Base-by-base conservation (phyloP, 192 early-diverging fungal genomes). In the Mortierella claussenii region DNA sequence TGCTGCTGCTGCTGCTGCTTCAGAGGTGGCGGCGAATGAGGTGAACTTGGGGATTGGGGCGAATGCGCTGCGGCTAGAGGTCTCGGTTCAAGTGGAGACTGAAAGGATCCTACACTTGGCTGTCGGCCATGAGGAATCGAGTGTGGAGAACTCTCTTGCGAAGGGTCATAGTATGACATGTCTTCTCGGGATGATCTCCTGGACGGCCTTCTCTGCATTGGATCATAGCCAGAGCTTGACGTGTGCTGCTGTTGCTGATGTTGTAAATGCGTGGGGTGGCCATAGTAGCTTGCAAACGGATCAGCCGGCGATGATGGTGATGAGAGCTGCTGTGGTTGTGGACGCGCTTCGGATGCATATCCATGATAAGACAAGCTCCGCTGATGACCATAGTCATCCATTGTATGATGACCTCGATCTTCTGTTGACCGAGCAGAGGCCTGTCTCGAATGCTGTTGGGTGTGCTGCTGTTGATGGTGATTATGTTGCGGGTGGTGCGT, bases 361-460 rank as follows among this genome's bases (percentile, higher is more conserved):
- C 43, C 30, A 27, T 65, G 63, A 17, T 56, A 55, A 17, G 63
- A 65, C 9, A 43, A 44, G 37, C 45, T 65, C 44, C 63, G 40
- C 13, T 65, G 63, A 30, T 65, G 54, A 7, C 53, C 53, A 43
- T 55, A 65, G 32, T 23, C 30, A 23, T 60, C 57, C 15, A 27
- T 5, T 4, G 37, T 42, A 31, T 54, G 42, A 43, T 51, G 50
- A 23, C 30, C 37, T 18, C 54, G 53, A n/a, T 23, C 36, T 21
- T 36, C n/a, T 26, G 9, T 49, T 12, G 23, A 20, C 13, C 21
- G 21, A 1, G 47, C 21, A 4, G 47, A 49, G 13, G 47, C 9
- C 3, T 49, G 47, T 4, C 23, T 2, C 9, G 27, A 49, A 20
- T 34, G 27, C 33, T 32, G 40, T 42, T 42, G 40, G 17, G 8